A percentile compares a stretch with the other conserved stretches of the same genome.
phyloP scores from a whole-genome alignment of 306 rosid genomes.

The Malus sieversii region DNA sequence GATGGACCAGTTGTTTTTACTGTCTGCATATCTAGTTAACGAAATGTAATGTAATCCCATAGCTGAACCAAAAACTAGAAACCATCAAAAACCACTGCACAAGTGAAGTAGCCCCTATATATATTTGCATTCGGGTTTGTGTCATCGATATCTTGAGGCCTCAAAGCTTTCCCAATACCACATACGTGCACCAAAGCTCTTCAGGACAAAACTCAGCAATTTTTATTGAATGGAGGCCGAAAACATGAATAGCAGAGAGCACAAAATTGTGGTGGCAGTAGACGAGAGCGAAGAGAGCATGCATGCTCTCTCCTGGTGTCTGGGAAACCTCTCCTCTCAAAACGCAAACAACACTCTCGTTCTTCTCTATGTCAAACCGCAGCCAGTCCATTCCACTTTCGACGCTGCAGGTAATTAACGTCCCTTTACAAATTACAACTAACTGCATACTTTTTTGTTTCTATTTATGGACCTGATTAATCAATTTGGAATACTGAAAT shows the following conservation, averaged over 20 bases:
- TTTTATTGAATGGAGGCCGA: conserved; percentile 3
- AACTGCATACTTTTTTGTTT: no score
- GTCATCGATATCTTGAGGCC: neutral
- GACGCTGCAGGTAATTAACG: conserved; percentile 50
- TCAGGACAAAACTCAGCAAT: neutral
- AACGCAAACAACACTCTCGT: conserved; percentile 29
- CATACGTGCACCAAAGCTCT: neutral
- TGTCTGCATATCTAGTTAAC: neutral
- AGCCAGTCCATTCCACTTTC: conserved; percentile 40
- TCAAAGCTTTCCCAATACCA: neutral
- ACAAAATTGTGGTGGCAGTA: conserved; percentile 62
- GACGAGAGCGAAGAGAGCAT: conserved; percentile 86
- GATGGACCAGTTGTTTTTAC: neutral
- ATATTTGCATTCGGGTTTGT: neutral
- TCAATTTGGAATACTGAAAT: neutral
- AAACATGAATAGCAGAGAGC: conserved; percentile 27
- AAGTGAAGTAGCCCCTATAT: neutral
- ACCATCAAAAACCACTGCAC: neutral
- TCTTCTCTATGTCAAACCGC: conserved; percentile 74
- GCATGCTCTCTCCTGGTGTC: conserved; percentile 72
- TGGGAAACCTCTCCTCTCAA: conserved; percentile 40
- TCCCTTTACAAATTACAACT: neutral
- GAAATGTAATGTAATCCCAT: neutral
- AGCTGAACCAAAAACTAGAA: neutral
- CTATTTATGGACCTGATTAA: neutral